Evolutionary conservation across 2,329 filamentous ascomycete species (phyloP), one percentile per base, ranked within the genome.

Genomic region (Microdochium paspali): DNA sequence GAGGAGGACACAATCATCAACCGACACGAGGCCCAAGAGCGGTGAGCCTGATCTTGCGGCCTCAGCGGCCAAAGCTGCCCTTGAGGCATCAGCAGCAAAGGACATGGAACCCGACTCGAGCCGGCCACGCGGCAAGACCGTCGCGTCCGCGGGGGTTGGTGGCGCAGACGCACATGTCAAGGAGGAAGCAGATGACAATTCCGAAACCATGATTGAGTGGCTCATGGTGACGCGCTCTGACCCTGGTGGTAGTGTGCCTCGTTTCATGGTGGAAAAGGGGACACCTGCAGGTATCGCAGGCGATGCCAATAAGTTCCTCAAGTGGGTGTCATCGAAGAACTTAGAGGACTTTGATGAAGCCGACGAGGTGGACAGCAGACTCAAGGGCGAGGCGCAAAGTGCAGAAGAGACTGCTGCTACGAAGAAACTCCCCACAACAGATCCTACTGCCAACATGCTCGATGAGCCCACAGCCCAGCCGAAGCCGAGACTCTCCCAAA

Each of bases 191-290:
- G 57, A 58, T 12, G 60, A 65, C 10, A 60, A 66, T 4, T 60
- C 54, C 1, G 61, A 68, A n/a, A 70, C 65, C 24, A 65, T 70
- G 24, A 62, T 95, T 2, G 90, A 95, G 63, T 95, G 90, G 90
- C 78, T 93, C 51, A 95, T 95, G 90, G 80, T 95, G 18, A 95
- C 89, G 1, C 76, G 90, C 44, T 91, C 86, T 61, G 89, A 95
- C 56, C 89, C 90, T 3, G 90, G 90, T 10, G 90, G 90, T 46
- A 91, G 82, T 50, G 90, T 95, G 18, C 90, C 90, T 1, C 78
- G 87, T 13, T 95, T 93, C 66, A 83, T 95, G 76, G 87, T 95
- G n/a, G 90, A 95, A 58, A 82, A 87, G 60, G 87, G 86, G 25
- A 95, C 90, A 0, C 90, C 90, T 0, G 80, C 76, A 10, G 87